Conservation (phyloP, 2,329 filamentous ascomycete genomes). For the Huntiella moniliformis region DNA sequence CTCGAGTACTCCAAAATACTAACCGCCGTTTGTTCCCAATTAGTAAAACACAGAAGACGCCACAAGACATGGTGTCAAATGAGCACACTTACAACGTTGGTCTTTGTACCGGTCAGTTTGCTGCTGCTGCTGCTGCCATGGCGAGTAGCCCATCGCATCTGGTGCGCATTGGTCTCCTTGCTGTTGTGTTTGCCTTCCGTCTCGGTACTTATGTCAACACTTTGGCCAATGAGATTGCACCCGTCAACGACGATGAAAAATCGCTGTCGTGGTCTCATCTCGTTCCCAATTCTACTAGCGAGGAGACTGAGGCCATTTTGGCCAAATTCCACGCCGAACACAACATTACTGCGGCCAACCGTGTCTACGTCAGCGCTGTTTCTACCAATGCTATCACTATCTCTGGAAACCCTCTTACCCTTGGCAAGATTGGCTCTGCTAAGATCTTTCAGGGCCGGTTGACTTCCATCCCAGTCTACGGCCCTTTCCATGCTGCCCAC, state of each 20-base stretch:
- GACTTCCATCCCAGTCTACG: constrained; percentile 33
- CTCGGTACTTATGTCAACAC: constrained; percentile 37
- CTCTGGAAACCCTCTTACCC: constrained; percentile 33
- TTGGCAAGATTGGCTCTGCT: constrained; percentile 25
- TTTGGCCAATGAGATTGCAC: constrained; percentile 27
- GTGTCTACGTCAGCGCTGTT: constrained; percentile 35
- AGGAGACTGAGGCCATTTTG: constrained; percentile 30
- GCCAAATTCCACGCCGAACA: constrained; percentile 36
- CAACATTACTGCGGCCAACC: constrained; percentile 24
- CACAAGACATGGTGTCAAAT: constrained; percentile 31
- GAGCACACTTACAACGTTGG: constrained; percentile 38
- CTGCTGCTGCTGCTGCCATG: constrained; percentile 47
- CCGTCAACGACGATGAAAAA: constrained; percentile 17
- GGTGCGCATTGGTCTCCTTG: constrained; percentile 42
- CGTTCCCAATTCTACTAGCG: constrained; percentile 35
- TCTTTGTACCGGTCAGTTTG: constrained; percentile 50
- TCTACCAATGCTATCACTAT: constrained; percentile 30
- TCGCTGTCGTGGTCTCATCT: constrained; percentile 50
- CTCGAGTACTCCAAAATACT: neutral
- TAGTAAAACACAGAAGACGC: constrained; percentile 34
- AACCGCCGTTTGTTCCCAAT: constrained; percentile 4
- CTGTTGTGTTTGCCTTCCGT: constrained; percentile 47
- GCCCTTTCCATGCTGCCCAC: constrained; percentile 37
- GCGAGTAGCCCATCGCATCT: constrained; percentile 42
- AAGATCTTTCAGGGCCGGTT: constrained; percentile 23